Evolutionary conservation across 2,329 filamentous ascomycete genomes (phyloP), one percentile per base, ranked within the genome.

Genomic region (Endoconidiophora laricicola): DNA sequence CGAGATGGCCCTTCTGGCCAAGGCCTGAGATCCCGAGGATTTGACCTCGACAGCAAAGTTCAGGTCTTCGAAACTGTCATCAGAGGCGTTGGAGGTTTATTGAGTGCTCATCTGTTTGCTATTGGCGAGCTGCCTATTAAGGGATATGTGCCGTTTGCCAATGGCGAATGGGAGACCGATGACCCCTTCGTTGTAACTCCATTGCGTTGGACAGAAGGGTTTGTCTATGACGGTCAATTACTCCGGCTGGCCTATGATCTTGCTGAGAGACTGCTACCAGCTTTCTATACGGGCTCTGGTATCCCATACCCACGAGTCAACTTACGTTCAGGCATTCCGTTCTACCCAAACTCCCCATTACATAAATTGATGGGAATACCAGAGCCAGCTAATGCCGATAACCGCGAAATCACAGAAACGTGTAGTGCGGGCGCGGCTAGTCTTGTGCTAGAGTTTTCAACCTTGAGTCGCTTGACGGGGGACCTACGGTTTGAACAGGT

Each of bases 31-130:
- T 79, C 80, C 3, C 75, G 79, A 49, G 91, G 87, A 0, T 98
- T 98, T 59, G 86, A 98, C 63, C 70, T 94, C 39, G 90, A 98
- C 65, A 94, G 88, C 68, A 98, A 96, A 65, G 91, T 98, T 2
- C 90, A 98, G 66, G 86, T 98, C 38, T 98, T 98, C 60, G 91
- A 98, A 68, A 96, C 90, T 0, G 90, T 94, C 36, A 98, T 98
- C 57, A 76, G 91, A 52, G 91, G 90, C 14, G 76, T 94, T 43
- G 91, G 91, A 12, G 91, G 91, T 0, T 69, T 98, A 51, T 67
- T 98, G 56, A 95, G 88, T 60, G 87, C 90, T 2, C 91, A 98
- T 66, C 68, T 95, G 40, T 98, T 98, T 62, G 90, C 91, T 10
- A 72, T 87, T 20, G 91, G 88, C 33, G 87, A 94, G 52, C 66